Percentiles rank a stretch among this genome's conserved stretches.
Evolutionary conservation across 179 eudicot species (phyloP).

Genomic region (Beta corolliflora): DNA sequence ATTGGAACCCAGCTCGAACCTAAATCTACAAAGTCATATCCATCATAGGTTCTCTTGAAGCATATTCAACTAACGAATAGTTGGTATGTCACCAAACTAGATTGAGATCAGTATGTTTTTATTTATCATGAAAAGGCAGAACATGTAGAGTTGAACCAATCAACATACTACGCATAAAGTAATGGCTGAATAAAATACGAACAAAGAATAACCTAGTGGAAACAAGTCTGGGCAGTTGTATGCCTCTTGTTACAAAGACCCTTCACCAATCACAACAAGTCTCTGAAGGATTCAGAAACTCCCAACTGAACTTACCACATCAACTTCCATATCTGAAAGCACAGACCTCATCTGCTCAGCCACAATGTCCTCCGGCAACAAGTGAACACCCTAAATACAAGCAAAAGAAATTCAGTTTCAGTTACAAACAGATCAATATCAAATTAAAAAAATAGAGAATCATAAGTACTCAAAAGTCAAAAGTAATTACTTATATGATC

Average conservation of each 20-base stretch:
- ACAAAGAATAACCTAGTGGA: no score
- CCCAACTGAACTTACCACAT: background rate
- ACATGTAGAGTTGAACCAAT: background rate
- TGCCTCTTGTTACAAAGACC: no score
- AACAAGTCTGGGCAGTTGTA: no score
- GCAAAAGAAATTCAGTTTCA: slow-evolving; percentile 19
- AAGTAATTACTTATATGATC: background rate
- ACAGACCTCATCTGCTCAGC: slow-evolving; percentile 79
- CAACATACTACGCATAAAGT: no score
- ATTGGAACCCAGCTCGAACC: background rate
- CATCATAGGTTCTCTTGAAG: background rate
- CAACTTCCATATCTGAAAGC: slow-evolving; percentile 80
- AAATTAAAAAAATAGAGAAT: background rate
- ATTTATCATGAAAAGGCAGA: background rate
- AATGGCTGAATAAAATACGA: no score
- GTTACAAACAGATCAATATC: background rate
- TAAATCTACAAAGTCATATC: background rate
- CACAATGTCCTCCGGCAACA: slow-evolving; percentile 69
- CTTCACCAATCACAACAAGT: background rate
- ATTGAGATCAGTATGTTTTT: background rate
- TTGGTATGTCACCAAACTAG: background rate
- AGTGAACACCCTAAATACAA: slow-evolving; percentile 60
- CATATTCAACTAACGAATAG: background rate
- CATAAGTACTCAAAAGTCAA: background rate
- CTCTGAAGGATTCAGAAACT: background rate